Evolutionary conservation across 768 basidiomycete genomes (phyloP).

Genomic region (Tricholoma furcatifolium): DNA sequence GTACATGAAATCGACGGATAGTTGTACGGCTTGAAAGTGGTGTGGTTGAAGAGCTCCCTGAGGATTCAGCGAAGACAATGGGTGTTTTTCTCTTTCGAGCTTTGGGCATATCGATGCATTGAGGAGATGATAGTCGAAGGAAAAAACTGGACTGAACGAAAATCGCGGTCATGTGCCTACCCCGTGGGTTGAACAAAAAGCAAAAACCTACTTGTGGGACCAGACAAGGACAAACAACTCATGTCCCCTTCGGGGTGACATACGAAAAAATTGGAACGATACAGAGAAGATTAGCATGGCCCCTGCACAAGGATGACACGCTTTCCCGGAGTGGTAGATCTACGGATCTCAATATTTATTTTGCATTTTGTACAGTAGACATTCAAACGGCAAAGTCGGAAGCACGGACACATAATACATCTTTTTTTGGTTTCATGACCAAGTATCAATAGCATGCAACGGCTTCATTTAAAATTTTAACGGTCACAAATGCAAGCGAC

Average conservation of each 20-base stretch:
- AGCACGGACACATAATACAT: too few relatives aligned
- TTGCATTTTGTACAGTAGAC: slow-evolving; percentile 15
- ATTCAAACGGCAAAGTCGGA: too few relatives aligned
- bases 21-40: slow-evolving; percentile 63
- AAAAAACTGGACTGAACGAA: neutral
- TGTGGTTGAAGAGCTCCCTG: slow-evolving; percentile 41
- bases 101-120: slow-evolving; percentile 31
- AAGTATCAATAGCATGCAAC: too few relatives aligned
- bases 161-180: neutral
- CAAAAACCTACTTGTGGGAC: slow-evolving; percentile 9
- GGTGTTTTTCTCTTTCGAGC: slow-evolving; percentile 34
- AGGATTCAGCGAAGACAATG: slow-evolving; percentile 21
- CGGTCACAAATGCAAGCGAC: too few relatives aligned
- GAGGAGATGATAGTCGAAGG: neutral
- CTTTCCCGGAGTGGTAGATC: slow-evolving; percentile 88
- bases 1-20: slow-evolving; percentile 79
- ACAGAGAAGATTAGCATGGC: slow-evolving; percentile 99
- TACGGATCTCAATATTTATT: slow-evolving; percentile 44
- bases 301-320: slow-evolving; percentile 99
- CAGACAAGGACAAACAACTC: too few relatives aligned
- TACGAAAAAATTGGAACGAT: slow-evolving; percentile 99
- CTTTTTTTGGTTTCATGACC: too few relatives aligned
- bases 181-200: slow-evolving; percentile 10
- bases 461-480: too few relatives aligned
- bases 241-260: slow-evolving; percentile 87